These are phyloP conservation scores for Phytophthora boehmeriae DNA, from an alignment of 352 stramenopile species.

Conservation along the genomic window DNA sequence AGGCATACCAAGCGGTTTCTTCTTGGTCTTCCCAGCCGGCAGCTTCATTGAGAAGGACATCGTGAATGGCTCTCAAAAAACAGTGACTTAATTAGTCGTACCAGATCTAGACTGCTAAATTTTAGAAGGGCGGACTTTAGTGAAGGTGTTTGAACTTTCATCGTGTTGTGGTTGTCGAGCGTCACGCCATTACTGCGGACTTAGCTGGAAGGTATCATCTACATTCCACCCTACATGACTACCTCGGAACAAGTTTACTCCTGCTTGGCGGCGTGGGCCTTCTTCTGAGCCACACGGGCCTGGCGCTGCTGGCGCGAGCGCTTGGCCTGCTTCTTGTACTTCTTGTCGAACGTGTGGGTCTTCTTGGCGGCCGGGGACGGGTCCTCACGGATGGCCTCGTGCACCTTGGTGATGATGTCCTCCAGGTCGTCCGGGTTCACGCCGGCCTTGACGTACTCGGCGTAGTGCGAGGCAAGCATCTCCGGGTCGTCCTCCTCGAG, in stretches of 20 bases:
- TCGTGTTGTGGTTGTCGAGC: conserved; percentile 31
- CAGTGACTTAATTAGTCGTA: too few relatives aligned
- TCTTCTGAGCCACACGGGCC: conserved; percentile 96
- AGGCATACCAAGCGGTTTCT: conserved; percentile 26
- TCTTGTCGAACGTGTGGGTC: conserved; percentile 91
- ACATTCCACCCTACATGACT: not conserved
- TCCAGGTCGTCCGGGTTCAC: conserved; percentile 93
- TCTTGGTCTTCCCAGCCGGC: conserved; percentile 41
- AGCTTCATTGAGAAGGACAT: conserved; percentile 80
- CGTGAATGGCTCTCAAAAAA: not conserved
- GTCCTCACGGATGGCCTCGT: conserved; percentile 98
- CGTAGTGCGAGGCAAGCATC: conserved; percentile 98
- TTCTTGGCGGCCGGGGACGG: conserved; percentile 94
- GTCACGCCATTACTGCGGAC: conserved; percentile 15
- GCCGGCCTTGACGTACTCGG: conserved; percentile 94
- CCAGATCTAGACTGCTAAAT: too few relatives aligned
- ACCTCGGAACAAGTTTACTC: conserved; percentile 33
- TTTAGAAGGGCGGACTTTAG: conserved; percentile 3
- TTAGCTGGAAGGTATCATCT: conserved; percentile 1
- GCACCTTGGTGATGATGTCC: conserved; percentile 93
- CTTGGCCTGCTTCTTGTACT: conserved; percentile 95
- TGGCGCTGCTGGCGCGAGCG: conserved; percentile 95
- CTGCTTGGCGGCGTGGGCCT: conserved; percentile 89
- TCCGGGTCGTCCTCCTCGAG: conserved; percentile 99
- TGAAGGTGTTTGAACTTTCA: conserved; percentile 46